Percentiles rank a stretch among this genome's conserved stretches.
Conservation (phyloP, 805 yeast species). For the Hanseniaspora taiwanica region DNA sequence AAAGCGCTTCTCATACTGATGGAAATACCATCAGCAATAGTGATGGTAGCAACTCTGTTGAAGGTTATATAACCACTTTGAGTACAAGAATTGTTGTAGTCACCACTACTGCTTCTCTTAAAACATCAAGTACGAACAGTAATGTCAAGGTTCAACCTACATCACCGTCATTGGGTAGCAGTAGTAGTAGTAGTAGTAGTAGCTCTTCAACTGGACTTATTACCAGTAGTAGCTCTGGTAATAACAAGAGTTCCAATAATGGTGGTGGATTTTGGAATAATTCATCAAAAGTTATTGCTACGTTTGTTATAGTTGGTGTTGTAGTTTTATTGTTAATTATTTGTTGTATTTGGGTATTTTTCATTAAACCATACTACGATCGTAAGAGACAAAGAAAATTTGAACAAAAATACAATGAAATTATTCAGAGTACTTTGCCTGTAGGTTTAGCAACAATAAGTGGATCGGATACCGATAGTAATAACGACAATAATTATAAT, state of each 20-base stretch:
- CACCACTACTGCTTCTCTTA: not conserved
- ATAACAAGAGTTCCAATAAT: conserved; percentile 2
- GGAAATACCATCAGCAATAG: not conserved
- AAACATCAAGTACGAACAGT: conserved; percentile 6
- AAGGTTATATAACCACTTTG: not conserved
- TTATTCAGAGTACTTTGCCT: conserved; percentile 5
- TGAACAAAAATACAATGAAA: conserved; percentile 16
- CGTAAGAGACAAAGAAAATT: conserved; percentile 12
- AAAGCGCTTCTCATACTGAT: not conserved
- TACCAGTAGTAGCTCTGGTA: not conserved
- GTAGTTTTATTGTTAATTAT: conserved; percentile 34
- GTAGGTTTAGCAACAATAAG: too few relatives aligned
- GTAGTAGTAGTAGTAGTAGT: conserved; percentile 8
- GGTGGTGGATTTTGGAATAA: conserved; percentile 43
- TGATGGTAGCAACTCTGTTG: too few relatives aligned
- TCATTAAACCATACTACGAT: conserved; percentile 15
- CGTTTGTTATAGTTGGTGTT: conserved; percentile 68
- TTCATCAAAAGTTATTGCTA: conserved; percentile 75
- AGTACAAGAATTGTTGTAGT: not conserved
- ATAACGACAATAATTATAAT: too few relatives aligned
- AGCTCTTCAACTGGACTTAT: conserved; percentile 2
- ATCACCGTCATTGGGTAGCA: not conserved
- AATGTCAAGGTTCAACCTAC: not conserved
- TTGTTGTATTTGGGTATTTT: conserved; percentile 29
- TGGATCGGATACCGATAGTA: too few relatives aligned